Evolutionary conservation across 768 basidiomycete genomes (phyloP).

Genomic region (Boletus insuetus): DNA sequence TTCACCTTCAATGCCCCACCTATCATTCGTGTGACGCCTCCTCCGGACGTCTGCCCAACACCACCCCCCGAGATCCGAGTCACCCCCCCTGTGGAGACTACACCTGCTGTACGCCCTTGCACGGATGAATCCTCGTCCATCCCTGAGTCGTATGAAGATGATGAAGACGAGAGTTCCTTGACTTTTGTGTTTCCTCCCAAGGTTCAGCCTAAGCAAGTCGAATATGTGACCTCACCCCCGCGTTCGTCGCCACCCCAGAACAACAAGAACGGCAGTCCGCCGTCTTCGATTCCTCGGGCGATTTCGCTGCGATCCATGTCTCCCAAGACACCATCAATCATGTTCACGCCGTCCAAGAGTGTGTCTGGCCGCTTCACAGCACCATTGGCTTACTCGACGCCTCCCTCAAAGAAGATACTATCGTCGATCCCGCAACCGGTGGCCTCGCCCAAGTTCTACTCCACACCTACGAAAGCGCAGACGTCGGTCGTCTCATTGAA

Average conservation of each 20-base stretch:
- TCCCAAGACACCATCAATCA: slow-evolving; percentile 22
- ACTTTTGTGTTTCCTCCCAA: slow-evolving; percentile 25
- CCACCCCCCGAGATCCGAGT: slow-evolving; percentile 27
- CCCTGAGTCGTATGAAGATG: slow-evolving; percentile 17
- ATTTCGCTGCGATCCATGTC: slow-evolving; percentile 36
- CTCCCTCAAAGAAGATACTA: slow-evolving; percentile 52
- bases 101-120: slow-evolving; percentile 18
- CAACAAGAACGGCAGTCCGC: slow-evolving; percentile 30
- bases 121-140: background rate
- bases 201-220: background rate
- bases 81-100: slow-evolving; percentile 20
- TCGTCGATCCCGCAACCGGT: slow-evolving; percentile 65
- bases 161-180: slow-evolving; percentile 22
- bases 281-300: slow-evolving; percentile 53
- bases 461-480: slow-evolving; percentile 35
- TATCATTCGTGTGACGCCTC: slow-evolving; percentile 26
- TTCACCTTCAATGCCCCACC: slow-evolving; percentile 71
- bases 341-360: slow-evolving; percentile 35
- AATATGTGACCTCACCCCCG: slow-evolving; percentile 6
- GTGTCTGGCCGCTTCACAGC: slow-evolving; percentile 28
- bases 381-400: slow-evolving; percentile 32
- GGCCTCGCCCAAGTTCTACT: slow-evolving; percentile 35
- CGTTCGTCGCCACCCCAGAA: slow-evolving; percentile 13
- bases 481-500: slow-evolving; percentile 33
- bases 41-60: slow-evolving; percentile 22